Conservation (phyloP, 768 basidiomycete genomes). For the Flagelloscypha sp. region DNA sequence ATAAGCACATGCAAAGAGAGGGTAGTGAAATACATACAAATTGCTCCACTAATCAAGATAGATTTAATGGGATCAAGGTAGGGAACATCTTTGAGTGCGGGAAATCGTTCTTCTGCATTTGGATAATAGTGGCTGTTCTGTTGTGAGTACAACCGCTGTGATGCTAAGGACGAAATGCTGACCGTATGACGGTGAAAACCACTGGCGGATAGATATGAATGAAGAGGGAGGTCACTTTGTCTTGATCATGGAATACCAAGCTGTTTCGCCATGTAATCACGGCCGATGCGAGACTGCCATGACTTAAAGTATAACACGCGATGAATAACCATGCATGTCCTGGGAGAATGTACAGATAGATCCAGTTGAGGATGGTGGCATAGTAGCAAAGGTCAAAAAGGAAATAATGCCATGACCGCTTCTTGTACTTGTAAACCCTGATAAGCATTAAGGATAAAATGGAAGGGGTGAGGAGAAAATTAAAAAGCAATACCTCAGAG, state of each 20-base stretch:
- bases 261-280: slow-evolving; percentile 99
- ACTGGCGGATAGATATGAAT: slow-evolving; percentile 92
- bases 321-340: slow-evolving; percentile 70
- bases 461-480: too few relatives aligned
- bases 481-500: too few relatives aligned
- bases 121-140: slow-evolving; percentile 77
- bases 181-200: slow-evolving; percentile 87
- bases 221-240: slow-evolving; percentile 94
- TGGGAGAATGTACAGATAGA: slow-evolving; percentile 90
- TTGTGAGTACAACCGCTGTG: slow-evolving; percentile 8
- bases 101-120: slow-evolving; percentile 71
- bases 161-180: slow-evolving; percentile 16
- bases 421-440: slow-evolving; percentile 83
- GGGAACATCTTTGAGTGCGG: slow-evolving; percentile 66
- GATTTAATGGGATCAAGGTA: slow-evolving; percentile 64
- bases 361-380: slow-evolving; percentile 81
- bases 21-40: slow-evolving; percentile 53
- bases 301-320: slow-evolving; percentile 87
- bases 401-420: slow-evolving; percentile 91
- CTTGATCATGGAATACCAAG: slow-evolving; percentile 93
- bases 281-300: slow-evolving; percentile 86
- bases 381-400: slow-evolving; percentile 91
- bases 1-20: slow-evolving; percentile 8
- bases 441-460: too few relatives aligned
- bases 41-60: slow-evolving; percentile 68